phyloP scores from a whole-genome alignment of 805 yeast genomes.

The Barnettozyma salicaria region DNA sequence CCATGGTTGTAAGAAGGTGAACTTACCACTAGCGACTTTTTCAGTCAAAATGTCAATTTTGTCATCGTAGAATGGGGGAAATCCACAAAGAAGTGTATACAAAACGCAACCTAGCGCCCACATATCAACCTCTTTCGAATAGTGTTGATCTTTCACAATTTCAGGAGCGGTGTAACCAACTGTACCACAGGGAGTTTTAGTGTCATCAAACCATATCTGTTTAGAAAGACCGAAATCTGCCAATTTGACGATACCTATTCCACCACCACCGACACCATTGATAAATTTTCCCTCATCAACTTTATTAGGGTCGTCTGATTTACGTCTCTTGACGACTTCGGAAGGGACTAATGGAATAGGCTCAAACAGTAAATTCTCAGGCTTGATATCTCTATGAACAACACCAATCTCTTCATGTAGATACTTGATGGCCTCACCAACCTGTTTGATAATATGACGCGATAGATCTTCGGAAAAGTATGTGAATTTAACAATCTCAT shows the following conservation, averaged over 20 bases:
- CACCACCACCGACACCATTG: slow-evolving; percentile 53
- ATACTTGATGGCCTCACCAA: slow-evolving; percentile 85
- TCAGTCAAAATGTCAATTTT: slow-evolving; percentile 58
- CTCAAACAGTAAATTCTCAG: slow-evolving; percentile 84
- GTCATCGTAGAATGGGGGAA: slow-evolving; percentile 70
- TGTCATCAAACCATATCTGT: slow-evolving; percentile 41
- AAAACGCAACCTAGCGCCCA: slow-evolving; percentile 72
- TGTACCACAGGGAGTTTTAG: slow-evolving; percentile 72
- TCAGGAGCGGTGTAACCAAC: slow-evolving; percentile 76
- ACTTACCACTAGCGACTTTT: slow-evolving; percentile 68
- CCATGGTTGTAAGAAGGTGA: slow-evolving; percentile 75
- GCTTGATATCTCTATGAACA: slow-evolving; percentile 93
- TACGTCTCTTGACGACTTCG: slow-evolving; percentile 27
- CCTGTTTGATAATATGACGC: slow-evolving; percentile 58
- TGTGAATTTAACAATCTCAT: slow-evolving; percentile 64
- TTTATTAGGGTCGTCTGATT: slow-evolving; percentile 54
- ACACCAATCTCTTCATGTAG: slow-evolving; percentile 89
- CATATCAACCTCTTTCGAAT: slow-evolving; percentile 63
- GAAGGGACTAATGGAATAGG: slow-evolving; percentile 20
- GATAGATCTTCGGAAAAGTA: slow-evolving; percentile 47
- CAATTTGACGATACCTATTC: slow-evolving; percentile 55
- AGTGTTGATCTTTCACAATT: slow-evolving; percentile 52
- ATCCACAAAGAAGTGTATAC: slow-evolving; percentile 64
- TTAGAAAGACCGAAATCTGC: slow-evolving; percentile 72
- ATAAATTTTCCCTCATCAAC: slow-evolving; percentile 56